Base-by-base conservation (phyloP, 192 early-diverging fungal genomes). In the Backusella tuberculispora region DNA sequence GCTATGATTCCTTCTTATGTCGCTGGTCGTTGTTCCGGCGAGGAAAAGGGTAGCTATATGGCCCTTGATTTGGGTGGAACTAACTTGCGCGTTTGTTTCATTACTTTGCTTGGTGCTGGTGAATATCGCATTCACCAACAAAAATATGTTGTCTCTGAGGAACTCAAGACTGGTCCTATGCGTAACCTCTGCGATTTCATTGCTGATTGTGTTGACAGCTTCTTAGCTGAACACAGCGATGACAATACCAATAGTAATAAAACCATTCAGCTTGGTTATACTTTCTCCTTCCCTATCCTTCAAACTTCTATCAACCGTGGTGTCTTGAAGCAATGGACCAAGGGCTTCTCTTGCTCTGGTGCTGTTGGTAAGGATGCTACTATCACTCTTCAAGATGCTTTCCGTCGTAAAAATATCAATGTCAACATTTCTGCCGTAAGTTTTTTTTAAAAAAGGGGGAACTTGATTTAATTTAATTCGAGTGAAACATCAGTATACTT, bases 41-140 rank as follows among this genome's bases (percentile, higher is more conserved):
- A 90, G 76, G 97, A 99, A 76, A 88, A 78, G 40, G 97, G 97
- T 34, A 88, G 85, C 7, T 95, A 88, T 80, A 87, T 99, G 24
- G 95, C 97, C n/a, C 81, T 99, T 41, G 97, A 99, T 80, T 85
- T 99, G 19, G 97, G 97, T 34, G 96, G 97, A 41, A 95, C 95
- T 69, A 99, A 99, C 81, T 87, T 99, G 80, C 93, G 97, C 41
- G 95, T 98, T 5, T 97, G 96, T 84, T 84, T 90, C 69, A 89
- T 98, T 24, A 86, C 81, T 37, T 88, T 99, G 63, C 87, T 88
- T 72, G 95, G 95, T 65, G 83, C 88, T 34, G 91, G 93, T 68
- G 84, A 87, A 37, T 87, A 90, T 69, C 85, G 84, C 21, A 85
- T 95, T 74, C 87, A 86, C 56, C 95, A 97, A 78, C 88, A 94